phyloP scores from a whole-genome alignment of 179 eudicot genomes.

The Corrigiola litoralis region DNA sequence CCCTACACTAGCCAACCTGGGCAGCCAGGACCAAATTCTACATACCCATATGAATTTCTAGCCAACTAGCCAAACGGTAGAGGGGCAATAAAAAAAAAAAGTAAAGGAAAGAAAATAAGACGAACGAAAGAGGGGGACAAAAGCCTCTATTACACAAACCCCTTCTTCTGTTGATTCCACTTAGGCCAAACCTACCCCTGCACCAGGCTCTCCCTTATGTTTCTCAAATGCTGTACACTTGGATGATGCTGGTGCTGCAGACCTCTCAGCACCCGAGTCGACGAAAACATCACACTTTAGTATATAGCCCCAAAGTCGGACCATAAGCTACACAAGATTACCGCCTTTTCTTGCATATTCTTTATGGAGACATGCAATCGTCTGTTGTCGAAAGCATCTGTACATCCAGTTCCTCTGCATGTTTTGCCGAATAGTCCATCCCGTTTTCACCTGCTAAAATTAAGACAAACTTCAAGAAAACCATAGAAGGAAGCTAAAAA shows the following conservation, averaged over 20 bases:
- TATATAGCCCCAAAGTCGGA: slow-evolving; percentile 20
- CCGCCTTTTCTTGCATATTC: slow-evolving; percentile 6
- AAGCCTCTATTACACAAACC: slow-evolving; percentile 29
- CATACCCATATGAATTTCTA: slow-evolving; percentile 21
- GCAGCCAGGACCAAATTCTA: slow-evolving; percentile 56
- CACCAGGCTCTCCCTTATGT: slow-evolving; percentile 24
- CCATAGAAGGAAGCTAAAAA: neutral
- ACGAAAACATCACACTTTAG: slow-evolving; percentile 30
- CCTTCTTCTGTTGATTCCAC: slow-evolving; percentile 16
- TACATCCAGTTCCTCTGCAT: slow-evolving; percentile 50
- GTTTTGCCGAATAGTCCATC: slow-evolving; percentile 31
- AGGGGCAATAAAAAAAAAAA: neutral
- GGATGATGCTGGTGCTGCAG: slow-evolving; percentile 23
- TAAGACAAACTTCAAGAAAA: neutral
- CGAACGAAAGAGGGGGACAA: slow-evolving; percentile 12
- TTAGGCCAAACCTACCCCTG: slow-evolving; percentile 23
- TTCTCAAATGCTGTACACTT: slow-evolving; percentile 63
- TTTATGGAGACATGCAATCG: slow-evolving; percentile 62
- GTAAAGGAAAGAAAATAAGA: neutral
- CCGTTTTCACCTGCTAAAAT: slow-evolving; percentile 44
- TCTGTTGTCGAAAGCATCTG: slow-evolving; percentile 51
- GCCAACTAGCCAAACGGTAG: slow-evolving; percentile 8
- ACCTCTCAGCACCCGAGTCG: slow-evolving; percentile 19
- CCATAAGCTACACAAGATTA: slow-evolving; percentile 23
- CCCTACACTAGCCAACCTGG: slow-evolving; percentile 75